Evolutionary conservation across 2,329 filamentous ascomycete genomes (phyloP).

Genomic region (Xylariaceae sp.): DNA sequence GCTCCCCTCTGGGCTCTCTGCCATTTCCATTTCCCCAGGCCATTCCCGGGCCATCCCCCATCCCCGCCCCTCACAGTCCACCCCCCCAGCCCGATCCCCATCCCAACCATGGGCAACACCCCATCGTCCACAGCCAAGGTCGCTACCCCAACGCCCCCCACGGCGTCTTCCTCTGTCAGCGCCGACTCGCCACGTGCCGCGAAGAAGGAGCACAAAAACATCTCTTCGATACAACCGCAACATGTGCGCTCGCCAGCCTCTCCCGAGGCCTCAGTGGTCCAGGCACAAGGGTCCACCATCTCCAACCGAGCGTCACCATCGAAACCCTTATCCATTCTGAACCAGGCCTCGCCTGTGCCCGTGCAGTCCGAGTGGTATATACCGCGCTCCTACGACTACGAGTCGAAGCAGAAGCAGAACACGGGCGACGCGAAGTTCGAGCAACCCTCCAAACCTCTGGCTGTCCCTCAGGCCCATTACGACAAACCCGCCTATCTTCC

Average conservation of each 20-base stretch:
- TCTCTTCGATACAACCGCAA: constrained; percentile 50
- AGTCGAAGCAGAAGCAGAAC: constrained; percentile 31
- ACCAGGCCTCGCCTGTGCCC: constrained; percentile 40
- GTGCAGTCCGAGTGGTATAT: constrained; percentile 30
- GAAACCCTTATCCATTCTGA: constrained; percentile 46
- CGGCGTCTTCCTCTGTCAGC: constrained; percentile 20
- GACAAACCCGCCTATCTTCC: constrained; percentile 30
- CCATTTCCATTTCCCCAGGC: background rate
- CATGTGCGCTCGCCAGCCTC: constrained; percentile 49
- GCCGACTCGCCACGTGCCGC: constrained; percentile 33
- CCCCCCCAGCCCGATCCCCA: background rate
- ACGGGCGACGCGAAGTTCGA: constrained; percentile 30
- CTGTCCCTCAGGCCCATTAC: constrained; percentile 43
- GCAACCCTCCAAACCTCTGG: constrained; percentile 53
- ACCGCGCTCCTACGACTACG: constrained; percentile 23
- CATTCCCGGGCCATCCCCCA: constrained; percentile 11
- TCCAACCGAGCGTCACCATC: constrained; percentile 44
- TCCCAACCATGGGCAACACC: constrained; percentile 41
- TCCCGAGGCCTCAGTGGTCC: constrained; percentile 57
- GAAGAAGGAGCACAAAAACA: constrained; percentile 46
- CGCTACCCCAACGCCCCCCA: constrained; percentile 31
- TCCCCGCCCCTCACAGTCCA: constrained; percentile 14
- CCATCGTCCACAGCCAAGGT: constrained; percentile 34
- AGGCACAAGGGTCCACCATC: constrained; percentile 53
- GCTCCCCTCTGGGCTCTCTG: no score